Evolutionary conservation across 148 eudicot species (phyloP).

Genomic region (Rheum nobile): DNA sequence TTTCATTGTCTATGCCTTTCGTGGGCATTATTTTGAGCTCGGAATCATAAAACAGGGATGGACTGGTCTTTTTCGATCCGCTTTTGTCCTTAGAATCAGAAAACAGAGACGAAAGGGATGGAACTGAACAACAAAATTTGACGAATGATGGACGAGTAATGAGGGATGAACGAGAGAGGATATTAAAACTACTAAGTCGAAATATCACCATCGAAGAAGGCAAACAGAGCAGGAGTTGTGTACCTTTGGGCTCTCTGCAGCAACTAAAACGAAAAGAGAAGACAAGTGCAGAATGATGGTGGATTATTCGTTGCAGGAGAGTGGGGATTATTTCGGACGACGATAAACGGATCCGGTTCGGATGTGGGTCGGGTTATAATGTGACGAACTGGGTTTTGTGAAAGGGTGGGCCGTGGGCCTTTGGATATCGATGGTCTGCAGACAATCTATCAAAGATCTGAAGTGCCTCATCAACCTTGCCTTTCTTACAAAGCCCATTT

Average conservation of each 20-base stretch:
- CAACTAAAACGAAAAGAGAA: background rate
- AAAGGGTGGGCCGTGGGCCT: background rate
- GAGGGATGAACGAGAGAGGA: background rate
- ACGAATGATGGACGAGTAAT: background rate
- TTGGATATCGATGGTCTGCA: slow-evolving; percentile 21
- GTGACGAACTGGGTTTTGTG: background rate
- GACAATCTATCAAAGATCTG: slow-evolving; percentile 29
- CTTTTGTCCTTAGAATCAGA: background rate
- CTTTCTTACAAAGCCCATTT: slow-evolving; percentile 42
- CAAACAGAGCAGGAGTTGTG: background rate
- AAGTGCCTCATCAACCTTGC: slow-evolving; percentile 45
- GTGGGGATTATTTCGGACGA: background rate
- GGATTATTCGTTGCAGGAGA: background rate
- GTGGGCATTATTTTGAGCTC: background rate
- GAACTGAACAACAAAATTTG: background rate
- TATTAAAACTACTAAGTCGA: background rate
- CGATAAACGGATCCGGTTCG: background rate
- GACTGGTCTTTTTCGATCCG: background rate
- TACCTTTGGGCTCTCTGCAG: background rate
- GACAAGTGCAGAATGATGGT: background rate
- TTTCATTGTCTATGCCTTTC: slow-evolving; percentile 19
- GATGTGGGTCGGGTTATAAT: background rate
- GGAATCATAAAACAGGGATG: background rate
- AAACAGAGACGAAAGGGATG: slow-evolving; percentile 18
- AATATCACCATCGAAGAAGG: background rate